Percentiles rank a stretch among this genome's conserved stretches.
Evolutionary conservation across 495 filamentous ascomycete genomes (phyloP).

Genomic region (Aspergillus steynii): DNA sequence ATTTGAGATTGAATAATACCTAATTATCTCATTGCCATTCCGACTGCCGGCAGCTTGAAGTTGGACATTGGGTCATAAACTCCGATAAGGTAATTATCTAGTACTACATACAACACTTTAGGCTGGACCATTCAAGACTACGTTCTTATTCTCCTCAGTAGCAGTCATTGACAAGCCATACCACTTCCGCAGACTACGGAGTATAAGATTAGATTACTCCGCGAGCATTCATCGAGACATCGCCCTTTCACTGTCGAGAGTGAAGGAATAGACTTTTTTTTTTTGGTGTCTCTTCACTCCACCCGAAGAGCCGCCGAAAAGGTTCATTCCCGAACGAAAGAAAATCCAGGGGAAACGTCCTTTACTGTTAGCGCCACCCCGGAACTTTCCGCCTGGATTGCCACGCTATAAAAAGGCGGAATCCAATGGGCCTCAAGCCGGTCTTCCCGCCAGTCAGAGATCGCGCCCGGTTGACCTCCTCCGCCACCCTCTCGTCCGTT

Average conservation of each 20-base stretch:
- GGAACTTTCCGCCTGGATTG: constrained; percentile 22
- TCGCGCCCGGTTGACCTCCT: not conserved
- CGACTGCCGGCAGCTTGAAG: no score
- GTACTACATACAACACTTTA: no score
- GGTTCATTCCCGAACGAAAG: not conserved
- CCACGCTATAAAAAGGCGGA: constrained; percentile 12
- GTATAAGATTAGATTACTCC: no score
- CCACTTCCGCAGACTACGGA: no score
- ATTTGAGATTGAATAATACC: no score
- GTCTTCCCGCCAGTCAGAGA: constrained; percentile 1
- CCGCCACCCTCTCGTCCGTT: not conserved
- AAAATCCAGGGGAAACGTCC: constrained; percentile 1
- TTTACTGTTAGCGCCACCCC: constrained; percentile 18
- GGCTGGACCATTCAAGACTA: no score
- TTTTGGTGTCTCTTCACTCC: not conserved
- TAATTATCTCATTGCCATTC: no score
- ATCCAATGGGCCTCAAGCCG: constrained; percentile 7
- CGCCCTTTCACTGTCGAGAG: not conserved
- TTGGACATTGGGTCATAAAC: no score
- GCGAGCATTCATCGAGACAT: not conserved
- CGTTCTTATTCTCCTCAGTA: no score
- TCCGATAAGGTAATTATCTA: no score
- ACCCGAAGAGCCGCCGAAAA: no score
- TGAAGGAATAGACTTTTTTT: not conserved
- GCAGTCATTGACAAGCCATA: no score